Evolutionary conservation across 305 asterid genomes (phyloP).

Genomic region (Plantago coronopus): DNA sequence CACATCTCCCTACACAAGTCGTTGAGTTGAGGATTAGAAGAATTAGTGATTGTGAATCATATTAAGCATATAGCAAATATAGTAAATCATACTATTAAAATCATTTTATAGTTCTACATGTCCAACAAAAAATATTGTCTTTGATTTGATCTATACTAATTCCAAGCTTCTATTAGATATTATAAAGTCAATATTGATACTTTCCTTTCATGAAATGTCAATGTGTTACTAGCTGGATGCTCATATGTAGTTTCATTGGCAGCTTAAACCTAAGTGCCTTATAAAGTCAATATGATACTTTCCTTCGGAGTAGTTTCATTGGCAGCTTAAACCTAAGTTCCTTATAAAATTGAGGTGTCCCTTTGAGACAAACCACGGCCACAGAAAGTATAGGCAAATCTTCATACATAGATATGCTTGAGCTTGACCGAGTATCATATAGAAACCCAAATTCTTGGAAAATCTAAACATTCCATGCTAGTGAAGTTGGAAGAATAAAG

Average conservation of each 20-base stretch:
- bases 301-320: no score
- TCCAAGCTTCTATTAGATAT: not conserved
- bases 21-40: constrained; percentile 24
- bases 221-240: not conserved
- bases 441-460: not conserved
- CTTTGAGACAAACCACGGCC: no score
- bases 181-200: not conserved
- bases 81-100: not conserved
- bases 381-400: not conserved
- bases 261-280: no score
- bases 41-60: not conserved
- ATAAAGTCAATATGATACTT: no score
- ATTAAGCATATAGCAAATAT: not conserved
- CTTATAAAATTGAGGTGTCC: no score
- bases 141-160: not conserved
- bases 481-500: not conserved
- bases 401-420: not conserved
- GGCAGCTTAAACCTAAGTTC: no score
- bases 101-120: not conserved
- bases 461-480: not conserved
- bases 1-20: constrained; percentile 61
- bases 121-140: not conserved
- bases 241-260: not conserved
- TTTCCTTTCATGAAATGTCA: not conserved
- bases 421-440: not conserved